Evolutionary conservation across 192 early-diverging fungal genomes (phyloP), one percentile per base, ranked within the genome.

Genomic region (Gonapodya sp.): DNA sequence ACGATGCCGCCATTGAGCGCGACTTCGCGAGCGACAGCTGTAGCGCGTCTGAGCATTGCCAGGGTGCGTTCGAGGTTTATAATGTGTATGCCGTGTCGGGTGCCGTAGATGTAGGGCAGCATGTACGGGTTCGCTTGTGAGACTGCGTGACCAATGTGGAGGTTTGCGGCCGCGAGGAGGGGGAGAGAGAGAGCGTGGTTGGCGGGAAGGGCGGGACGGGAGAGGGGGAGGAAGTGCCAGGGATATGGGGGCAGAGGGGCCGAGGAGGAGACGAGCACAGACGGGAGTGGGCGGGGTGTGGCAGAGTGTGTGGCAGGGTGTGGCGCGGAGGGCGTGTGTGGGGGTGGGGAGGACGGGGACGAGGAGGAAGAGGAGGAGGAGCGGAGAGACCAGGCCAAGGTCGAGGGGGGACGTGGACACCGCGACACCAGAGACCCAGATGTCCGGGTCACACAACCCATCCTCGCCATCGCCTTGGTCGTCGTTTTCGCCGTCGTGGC

Each of bases 11-110:
- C 95, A 24, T 90, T 82, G 36, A 88, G 84, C 34, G 94, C 91
- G 1, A 96, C 91, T 34, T 91, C 89, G 31, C 89, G 83, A 8
- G 90, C 89, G 31, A 96, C 89, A 72, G 89, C 89, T 78, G 91
- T 90, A 1, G 97, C 95, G 46, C 96, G 89, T 35, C 96, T 88
- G 33, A 98, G 87, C 36, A 92, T 88, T 0, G 91, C 91, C 79
- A 97, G 84, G 0, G 97, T 97, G 46, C 95, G 93, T 81, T 98
- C 96, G 73, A 96, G 84, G 83, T 98, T 96, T 87, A 98, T 96
- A 79, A 98, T 94, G 82, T 93, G 93, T 36, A 97, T 92, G 34
- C 95, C 96, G 64, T 92, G 85, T 72, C 97, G 93, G 31, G 91
- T 89, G 78, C 97, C 97, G 83, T 93, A 95, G 72, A 98, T 95